Evolutionary conservation across 768 basidiomycete species (phyloP).

Genomic region (Amanita fuliginea): DNA sequence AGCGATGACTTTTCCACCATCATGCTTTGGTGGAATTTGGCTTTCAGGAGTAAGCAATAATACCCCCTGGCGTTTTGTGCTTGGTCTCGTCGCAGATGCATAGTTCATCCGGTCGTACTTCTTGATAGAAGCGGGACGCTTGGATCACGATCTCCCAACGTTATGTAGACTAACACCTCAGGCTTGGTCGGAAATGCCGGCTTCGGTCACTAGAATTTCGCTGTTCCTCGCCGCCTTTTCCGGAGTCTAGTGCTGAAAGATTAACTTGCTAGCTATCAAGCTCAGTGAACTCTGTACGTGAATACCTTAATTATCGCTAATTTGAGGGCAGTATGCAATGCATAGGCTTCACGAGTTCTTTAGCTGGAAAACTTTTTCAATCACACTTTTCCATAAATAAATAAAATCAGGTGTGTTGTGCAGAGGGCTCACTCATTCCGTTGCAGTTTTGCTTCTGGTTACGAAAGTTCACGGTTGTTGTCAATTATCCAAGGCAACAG

Average conservation of each 20-base stretch:
- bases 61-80: neutral
- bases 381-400: neutral
- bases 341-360: neutral
- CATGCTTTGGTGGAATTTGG: neutral
- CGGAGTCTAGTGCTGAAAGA: neutral
- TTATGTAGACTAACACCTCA: constrained; percentile 2
- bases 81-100: neutral
- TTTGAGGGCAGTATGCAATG: neutral
- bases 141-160: constrained; percentile 1
- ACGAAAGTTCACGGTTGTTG: neutral
- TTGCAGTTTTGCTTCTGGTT: neutral
- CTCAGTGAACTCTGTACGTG: neutral
- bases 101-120: constrained; percentile 1
- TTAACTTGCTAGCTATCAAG: neutral
- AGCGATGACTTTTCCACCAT: neutral
- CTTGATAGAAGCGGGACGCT: neutral
- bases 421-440: neutral
- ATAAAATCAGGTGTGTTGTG: neutral
- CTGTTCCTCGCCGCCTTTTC: neutral
- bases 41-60: neutral
- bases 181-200: constrained; percentile 3
- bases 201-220: constrained; percentile 3
- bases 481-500: constrained; percentile 1
- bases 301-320: neutral
- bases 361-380: neutral